Base-by-base conservation (phyloP, 345 rosid genomes). In the Physaria fendleri region DNA sequence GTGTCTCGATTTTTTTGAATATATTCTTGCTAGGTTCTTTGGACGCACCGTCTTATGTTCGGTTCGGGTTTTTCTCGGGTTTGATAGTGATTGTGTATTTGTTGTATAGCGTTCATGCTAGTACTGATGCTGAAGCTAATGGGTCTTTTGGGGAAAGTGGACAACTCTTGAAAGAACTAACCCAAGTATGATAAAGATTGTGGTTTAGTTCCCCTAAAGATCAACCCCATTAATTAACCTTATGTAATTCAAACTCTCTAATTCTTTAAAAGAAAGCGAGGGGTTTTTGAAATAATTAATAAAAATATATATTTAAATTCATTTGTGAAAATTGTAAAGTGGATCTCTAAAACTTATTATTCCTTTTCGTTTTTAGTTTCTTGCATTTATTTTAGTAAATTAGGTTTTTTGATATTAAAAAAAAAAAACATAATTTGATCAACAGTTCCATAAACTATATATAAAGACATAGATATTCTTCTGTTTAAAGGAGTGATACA, bases 71-170 rank as follows among this genome's bases (percentile, higher is more conserved):
- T 70, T 88, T 88, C 47, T 85, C 96, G 0, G 88, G 49, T 9
- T 42, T 83, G 23, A 83, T 80, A 0, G 81, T 78, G 50, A 62
- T 92, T 6, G 78, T 86, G 2, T 92, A 92, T 56, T 70, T 92
- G 10, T 65, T 92, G 0, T 88, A 92, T 71, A 79, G 98, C 41
- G 95, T 92, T 28, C 98, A 92, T 74, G 88, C 96, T 2, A 92
- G 98, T 73, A 75, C 64, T 71, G 96, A 92, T 72, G 95, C 90
- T 6, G 85, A 84, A 72, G 80, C 51, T 5, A 71, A 76, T 8
- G 78, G 80, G 27, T 76, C 63, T 17, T 48, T 77, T 2, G 63
- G 70, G 45, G 74, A 82, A 77, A 71, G 72, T 46, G 59, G 59
- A n/a, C 86, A 74, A 18, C 61, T 61, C 33, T 16, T 34, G 22